Evolutionary conservation across 2,329 filamentous ascomycete species (phyloP).

Genomic region (Rhynchosporium agropyri): DNA sequence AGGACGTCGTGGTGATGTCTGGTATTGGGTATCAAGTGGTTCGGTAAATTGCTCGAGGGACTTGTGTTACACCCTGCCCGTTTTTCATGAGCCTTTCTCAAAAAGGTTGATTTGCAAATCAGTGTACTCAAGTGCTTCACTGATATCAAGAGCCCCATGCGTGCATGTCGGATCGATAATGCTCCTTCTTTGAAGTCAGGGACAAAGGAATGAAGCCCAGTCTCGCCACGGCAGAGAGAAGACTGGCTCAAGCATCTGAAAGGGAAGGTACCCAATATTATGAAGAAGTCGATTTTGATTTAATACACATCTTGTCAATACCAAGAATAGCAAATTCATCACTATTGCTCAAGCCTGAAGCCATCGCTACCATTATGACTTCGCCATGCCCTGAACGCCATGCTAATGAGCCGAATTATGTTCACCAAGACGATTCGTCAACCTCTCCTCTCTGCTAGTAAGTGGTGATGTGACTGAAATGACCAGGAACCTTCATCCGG

Average conservation of each 20-base stretch:
- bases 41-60: no score
- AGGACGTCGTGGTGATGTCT: neutral
- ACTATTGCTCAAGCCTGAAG: slow-evolving; percentile 9
- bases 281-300: neutral
- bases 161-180: no score
- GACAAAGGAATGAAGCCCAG: no score
- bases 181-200: no score
- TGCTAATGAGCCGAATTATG: slow-evolving; percentile 30
- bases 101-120: no score
- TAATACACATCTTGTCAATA: slow-evolving; percentile 13
- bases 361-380: slow-evolving; percentile 8
- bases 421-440: neutral
- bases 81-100: no score
- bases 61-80: no score
- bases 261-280: neutral
- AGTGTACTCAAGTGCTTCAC: no score
- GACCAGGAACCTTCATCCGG: slow-evolving; percentile 71
- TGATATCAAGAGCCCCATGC: no score
- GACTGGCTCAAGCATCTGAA: no score
- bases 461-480: slow-evolving; percentile 79
- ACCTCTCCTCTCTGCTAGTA: slow-evolving; percentile 27
- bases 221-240: no score
- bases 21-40: neutral
- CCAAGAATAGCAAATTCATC: slow-evolving; percentile 10
- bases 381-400: slow-evolving; percentile 27